These are phyloP conservation scores for Talaromyces ruber DNA, from an alignment of 495 filamentous ascomycete genomes.

Conservation along the genomic window DNA sequence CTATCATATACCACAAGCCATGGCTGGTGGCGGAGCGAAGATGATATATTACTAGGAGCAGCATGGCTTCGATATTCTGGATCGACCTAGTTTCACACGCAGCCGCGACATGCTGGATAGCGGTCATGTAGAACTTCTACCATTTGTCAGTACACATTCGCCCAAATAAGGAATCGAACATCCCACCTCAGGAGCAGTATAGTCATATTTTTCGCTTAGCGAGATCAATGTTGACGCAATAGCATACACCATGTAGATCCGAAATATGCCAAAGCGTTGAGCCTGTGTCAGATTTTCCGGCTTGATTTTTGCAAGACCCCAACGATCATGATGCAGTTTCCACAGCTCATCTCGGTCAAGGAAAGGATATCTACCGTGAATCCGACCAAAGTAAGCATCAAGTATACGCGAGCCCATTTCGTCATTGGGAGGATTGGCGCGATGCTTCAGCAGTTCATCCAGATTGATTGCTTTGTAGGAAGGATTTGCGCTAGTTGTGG, in stretches of 20 bases:
- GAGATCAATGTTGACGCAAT: conserved; percentile 43
- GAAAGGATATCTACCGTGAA: conserved; percentile 44
- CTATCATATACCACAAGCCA: conserved; percentile 51
- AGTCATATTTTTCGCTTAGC: conserved; percentile 37
- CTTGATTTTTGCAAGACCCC: conserved; percentile 30
- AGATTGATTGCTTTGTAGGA: conserved; percentile 16
- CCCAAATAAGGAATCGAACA: background rate
- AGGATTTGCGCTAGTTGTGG: background rate
- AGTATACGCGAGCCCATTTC: conserved; percentile 38
- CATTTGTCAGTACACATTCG: background rate
- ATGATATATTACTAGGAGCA: conserved; percentile 44
- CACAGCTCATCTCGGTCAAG: conserved; percentile 36
- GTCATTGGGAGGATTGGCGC: conserved; percentile 39
- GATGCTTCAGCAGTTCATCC: conserved; percentile 31
- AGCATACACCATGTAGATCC: conserved; percentile 43
- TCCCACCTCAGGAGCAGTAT: conserved; percentile 34
- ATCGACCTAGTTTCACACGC: conserved; percentile 42
- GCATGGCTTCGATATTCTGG: conserved; percentile 49
- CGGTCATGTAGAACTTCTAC: conserved; percentile 38
- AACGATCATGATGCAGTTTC: conserved; percentile 35
- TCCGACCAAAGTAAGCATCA: conserved; percentile 34
- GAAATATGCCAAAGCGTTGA: conserved; percentile 42
- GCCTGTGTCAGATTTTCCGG: conserved; percentile 26
- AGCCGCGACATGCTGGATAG: conserved; percentile 40
- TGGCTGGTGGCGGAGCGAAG: conserved; percentile 42